Percentiles rank a stretch among this genome's conserved stretches.
Evolutionary conservation across 768 basidiomycete genomes (phyloP).

Genomic region (Lyophyllum decastes): DNA sequence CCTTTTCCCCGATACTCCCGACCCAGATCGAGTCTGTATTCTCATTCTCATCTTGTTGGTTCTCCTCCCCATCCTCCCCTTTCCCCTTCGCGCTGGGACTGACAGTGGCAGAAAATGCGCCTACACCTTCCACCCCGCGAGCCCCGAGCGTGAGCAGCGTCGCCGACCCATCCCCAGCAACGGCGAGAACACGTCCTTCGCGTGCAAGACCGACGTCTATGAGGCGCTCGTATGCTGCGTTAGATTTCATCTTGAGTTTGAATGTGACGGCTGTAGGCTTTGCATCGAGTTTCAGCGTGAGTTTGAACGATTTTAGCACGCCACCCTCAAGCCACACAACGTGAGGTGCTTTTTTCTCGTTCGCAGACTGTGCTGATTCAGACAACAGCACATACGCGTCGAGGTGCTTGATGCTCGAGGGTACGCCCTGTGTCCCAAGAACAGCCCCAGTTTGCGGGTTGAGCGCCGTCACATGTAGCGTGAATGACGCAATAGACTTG

Average conservation of each 20-base stretch:
- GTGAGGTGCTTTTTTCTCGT: conserved; percentile 27
- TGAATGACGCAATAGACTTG: conserved; percentile 54
- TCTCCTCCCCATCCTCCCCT: neutral
- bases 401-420: conserved; percentile 46
- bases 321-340: conserved; percentile 58
- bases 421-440: conserved; percentile 49
- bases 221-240: conserved; percentile 47
- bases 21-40: conserved; percentile 14
- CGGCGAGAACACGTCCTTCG: conserved; percentile 61
- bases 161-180: conserved; percentile 55
- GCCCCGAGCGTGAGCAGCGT: conserved; percentile 53
- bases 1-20: conserved; percentile 3
- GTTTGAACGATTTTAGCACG: conserved; percentile 46
- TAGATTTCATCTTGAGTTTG: neutral
- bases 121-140: conserved; percentile 43
- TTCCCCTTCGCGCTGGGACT: conserved; percentile 24
- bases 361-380: neutral
- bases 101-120: conserved; percentile 61
- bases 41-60: conserved; percentile 2
- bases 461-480: conserved; percentile 67
- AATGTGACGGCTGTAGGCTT: conserved; percentile 41
- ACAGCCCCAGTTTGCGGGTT: conserved; percentile 54
- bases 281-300: conserved; percentile 52
- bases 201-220: conserved; percentile 61
- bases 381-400: conserved; percentile 32